Evolutionary conservation across 2,329 filamentous ascomycete genomes (phyloP).

Genomic region (Didymella lethalis): DNA sequence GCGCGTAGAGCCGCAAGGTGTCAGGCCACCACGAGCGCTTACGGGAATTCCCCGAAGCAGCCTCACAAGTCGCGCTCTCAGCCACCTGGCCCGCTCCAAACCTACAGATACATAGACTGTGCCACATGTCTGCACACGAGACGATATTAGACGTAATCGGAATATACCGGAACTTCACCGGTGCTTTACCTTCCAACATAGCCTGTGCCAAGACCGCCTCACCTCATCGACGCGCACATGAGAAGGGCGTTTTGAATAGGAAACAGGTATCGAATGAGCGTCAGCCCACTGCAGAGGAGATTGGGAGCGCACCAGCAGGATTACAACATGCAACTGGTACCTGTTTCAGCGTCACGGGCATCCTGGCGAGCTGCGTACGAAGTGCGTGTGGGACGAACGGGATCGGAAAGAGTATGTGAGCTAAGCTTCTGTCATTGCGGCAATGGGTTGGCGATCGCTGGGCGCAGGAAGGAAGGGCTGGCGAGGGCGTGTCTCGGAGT

Average conservation of each 20-base stretch:
- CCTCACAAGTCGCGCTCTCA: neutral
- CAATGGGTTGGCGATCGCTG: conserved; percentile 12
- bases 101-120: neutral
- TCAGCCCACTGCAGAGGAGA: neutral
- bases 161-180: conserved; percentile 5
- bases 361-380: neutral
- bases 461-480: neutral
- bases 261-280: conserved; percentile 17
- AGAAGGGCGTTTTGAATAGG: conserved; percentile 2
- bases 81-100: conserved; percentile 1
- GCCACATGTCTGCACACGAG: conserved; percentile 1
- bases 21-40: conserved; percentile 18
- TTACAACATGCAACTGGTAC: conserved; percentile 12
- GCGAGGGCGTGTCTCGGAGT: conserved; percentile 8
- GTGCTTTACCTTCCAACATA: conserved; percentile 12
- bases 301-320: conserved; percentile 1
- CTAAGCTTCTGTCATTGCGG: conserved; percentile 23
- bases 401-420: neutral
- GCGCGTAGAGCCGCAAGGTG: conserved; percentile 8
- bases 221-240: conserved; percentile 6
- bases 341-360: conserved; percentile 12
- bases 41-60: conserved; percentile 2
- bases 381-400: neutral
- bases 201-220: conserved; percentile 11
- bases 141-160: conserved; percentile 1